A percentile compares a stretch with the other conserved stretches of the same genome.
phyloP scores from a whole-genome alignment of 768 basidiomycete species.

The Lactifluus subvellereus region DNA sequence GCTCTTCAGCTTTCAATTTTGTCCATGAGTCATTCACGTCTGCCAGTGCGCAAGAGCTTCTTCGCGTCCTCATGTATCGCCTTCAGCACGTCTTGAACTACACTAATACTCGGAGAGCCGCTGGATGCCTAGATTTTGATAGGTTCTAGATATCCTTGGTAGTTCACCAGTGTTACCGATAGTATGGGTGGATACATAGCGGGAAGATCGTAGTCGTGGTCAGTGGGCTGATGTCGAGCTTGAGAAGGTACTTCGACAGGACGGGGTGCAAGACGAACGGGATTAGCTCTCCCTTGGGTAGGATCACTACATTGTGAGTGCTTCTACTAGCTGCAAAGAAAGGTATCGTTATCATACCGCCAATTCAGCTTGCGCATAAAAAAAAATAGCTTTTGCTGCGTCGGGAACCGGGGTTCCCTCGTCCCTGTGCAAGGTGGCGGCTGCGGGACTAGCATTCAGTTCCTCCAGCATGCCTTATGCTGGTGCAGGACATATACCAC shows the following conservation, averaged over 20 bases:
- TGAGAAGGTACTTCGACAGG: not conserved
- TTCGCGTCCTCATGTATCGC: not conserved
- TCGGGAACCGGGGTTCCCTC: not conserved
- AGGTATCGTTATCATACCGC: not conserved
- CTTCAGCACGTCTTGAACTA: no score
- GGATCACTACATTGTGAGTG: not conserved
- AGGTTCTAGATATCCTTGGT: not conserved
- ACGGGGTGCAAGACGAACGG: not conserved
- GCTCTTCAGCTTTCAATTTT: not conserved
- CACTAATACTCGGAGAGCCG: not conserved
- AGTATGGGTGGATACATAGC: not conserved
- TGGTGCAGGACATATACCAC: not conserved
- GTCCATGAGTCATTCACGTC: not conserved
- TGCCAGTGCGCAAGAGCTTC: not conserved
- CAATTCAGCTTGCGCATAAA: not conserved
- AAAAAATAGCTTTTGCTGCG: not conserved
- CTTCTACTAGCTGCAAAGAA: not conserved
- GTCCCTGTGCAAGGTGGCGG: not conserved
- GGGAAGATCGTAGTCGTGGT: not conserved
- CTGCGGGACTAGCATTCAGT: not conserved
- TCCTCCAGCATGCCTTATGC: no score
- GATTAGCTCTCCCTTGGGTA: not conserved
- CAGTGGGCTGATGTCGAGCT: not conserved
- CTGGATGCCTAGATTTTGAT: not conserved
- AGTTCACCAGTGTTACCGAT: not conserved